Conservation (phyloP, 805 yeast species). For the Sugiyamaella lignohabitans region DNA sequence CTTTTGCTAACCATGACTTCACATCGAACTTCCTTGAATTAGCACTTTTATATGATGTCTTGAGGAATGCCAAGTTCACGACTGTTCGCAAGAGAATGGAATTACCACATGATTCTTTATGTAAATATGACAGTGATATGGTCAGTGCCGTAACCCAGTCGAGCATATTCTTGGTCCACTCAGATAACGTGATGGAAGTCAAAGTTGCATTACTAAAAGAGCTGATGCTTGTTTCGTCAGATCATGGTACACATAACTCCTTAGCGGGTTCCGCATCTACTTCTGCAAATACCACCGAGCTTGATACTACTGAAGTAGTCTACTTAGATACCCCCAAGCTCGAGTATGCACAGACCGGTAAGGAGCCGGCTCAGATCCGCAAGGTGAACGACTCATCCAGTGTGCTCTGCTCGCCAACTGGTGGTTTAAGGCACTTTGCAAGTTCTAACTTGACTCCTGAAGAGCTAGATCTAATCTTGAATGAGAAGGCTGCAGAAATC, state of each 20-base stretch:
- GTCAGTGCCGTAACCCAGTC: constrained; percentile 32
- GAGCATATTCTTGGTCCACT: constrained; percentile 49
- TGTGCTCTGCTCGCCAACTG: constrained; percentile 33
- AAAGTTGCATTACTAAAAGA: constrained; percentile 42
- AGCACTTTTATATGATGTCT: constrained; percentile 46
- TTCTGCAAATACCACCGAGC: not conserved
- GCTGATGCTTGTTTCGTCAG: constrained; percentile 33
- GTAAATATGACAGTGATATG: constrained; percentile 33
- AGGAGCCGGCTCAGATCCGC: constrained; percentile 37
- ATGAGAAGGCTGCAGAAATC: constrained; percentile 9
- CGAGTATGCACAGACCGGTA: constrained; percentile 30
- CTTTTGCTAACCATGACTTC: constrained; percentile 57
- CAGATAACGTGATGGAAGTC: constrained; percentile 51
- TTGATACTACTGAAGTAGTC: constrained; percentile 22
- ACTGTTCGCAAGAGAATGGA: constrained; percentile 14
- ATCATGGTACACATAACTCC: not conserved
- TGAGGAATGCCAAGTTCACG: constrained; percentile 31
- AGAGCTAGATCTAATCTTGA: constrained; percentile 5
- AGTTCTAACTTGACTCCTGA: constrained; percentile 14
- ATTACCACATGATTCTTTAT: constrained; percentile 18
- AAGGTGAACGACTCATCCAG: constrained; percentile 19
- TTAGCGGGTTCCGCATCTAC: not conserved
- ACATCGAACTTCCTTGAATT: constrained; percentile 56
- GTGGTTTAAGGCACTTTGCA: constrained; percentile 33
- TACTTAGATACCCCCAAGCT: constrained; percentile 36